Evolutionary conservation across 1,284 basidiomycete species (phyloP), one percentile per base, ranked within the genome.

Genomic region (Schizopora paradoxa): DNA sequence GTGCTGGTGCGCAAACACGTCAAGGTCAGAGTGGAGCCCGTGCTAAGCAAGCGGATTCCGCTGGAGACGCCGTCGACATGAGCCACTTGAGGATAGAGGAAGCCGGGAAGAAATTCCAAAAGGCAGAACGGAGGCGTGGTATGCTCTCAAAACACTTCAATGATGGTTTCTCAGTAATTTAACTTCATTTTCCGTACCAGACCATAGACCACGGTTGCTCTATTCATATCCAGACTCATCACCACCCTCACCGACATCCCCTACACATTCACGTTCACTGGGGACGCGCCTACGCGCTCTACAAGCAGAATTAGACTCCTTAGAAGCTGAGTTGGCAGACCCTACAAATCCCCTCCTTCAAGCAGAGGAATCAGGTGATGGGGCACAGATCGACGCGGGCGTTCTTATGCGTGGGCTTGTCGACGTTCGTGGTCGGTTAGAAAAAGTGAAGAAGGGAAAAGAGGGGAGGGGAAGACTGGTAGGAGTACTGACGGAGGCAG

Each of bases 391-490:
- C 7, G 84, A 88, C 58, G 76, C 85, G 0, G 86, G 82, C 5
- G 82, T 85, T 58, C 71, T 90, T 48, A 80, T 89, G 53, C 73
- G 78, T 36, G 85, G 82, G 0, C 62, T 89, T 40, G 81, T 86
- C 4, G 86, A 86, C 54, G 80, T 88, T 10, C 70, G 83, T 51
- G 68, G 72, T 18, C 63, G 86, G 40, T 59, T 89, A 47, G 79
- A 82, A 49, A 80, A 76, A 64, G 78, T 88, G 46, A 71, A 73
- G 42, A 77, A 76, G 57, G 73, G 68, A 4, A 75, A 78, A 47
- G 82, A 86, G 56, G 82, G 81, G 0, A 64, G 85, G 39, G 79
- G 74, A 2, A 70, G 72, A 53, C 62, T 88, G n/a, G 77, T 88
- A 6, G 76, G 73, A 14, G 74, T 70, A 3, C 69, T 88, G 5